phyloP scores from a whole-genome alignment of 1,139 yeast genomes.

The Taiozyma sp. region DNA sequence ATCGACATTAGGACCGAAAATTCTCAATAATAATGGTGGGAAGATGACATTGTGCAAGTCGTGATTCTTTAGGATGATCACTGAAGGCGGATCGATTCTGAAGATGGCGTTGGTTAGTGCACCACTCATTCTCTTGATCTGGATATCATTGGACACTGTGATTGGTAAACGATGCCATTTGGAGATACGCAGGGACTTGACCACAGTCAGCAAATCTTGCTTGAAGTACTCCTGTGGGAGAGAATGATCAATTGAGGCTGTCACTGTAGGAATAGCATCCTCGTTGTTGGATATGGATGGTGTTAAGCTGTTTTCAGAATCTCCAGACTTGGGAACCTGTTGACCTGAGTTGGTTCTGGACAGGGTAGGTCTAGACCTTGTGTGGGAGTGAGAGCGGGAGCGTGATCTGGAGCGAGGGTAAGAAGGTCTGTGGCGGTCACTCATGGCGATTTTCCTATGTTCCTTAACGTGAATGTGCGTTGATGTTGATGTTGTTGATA shows the following conservation, averaged over 20 bases:
- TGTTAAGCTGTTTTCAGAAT: background rate
- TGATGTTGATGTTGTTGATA: background rate
- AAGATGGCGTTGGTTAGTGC: conserved; percentile 92
- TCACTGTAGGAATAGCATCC: conserved; percentile 30
- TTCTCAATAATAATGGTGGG: conserved; percentile 57
- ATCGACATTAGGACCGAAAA: conserved; percentile 90
- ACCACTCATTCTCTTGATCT: conserved; percentile 70
- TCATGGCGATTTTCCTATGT: conserved; percentile 1
- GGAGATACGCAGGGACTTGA: conserved; percentile 60
- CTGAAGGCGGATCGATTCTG: conserved; percentile 39
- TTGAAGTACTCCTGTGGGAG: conserved; percentile 81
- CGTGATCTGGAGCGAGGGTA: conserved; percentile 4
- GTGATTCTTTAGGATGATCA: conserved; percentile 31
- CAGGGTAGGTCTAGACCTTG: background rate
- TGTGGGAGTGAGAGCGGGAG: conserved; percentile 8
- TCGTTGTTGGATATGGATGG: conserved; percentile 1
- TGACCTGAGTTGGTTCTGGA: background rate
- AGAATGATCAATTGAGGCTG: conserved; percentile 51
- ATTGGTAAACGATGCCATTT: conserved; percentile 60
- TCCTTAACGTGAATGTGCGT: background rate
- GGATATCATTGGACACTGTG: conserved; percentile 32
- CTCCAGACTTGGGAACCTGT: background rate
- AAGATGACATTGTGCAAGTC: conserved; percentile 18
- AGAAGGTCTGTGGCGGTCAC: conserved; percentile 5
- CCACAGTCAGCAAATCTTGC: conserved; percentile 66